These are phyloP conservation scores for Juglanconis oblonga DNA, from an alignment of 2,329 filamentous ascomycete genomes.

Conservation along the genomic window DNA sequence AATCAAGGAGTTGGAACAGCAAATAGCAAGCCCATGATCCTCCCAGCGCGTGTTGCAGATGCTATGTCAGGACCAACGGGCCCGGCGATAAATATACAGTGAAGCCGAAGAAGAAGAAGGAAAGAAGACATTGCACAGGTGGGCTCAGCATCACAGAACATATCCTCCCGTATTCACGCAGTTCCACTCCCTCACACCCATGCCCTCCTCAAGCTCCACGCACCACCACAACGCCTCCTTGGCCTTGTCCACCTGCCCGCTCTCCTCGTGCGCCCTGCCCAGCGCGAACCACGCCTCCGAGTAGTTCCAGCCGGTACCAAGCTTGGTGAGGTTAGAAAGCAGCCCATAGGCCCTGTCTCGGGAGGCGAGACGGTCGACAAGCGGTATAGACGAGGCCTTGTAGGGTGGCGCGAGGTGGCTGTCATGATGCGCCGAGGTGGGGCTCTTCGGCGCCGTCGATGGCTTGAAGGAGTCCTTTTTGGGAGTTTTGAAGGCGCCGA, in stretches of 20 bases:
- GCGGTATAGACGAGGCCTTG: slow-evolving; percentile 61
- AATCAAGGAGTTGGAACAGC: no score
- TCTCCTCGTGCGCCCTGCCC: slow-evolving; percentile 82
- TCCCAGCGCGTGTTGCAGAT: neutral
- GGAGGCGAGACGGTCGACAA: slow-evolving; percentile 80
- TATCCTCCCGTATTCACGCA: slow-evolving; percentile 66
- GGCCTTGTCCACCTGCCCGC: slow-evolving; percentile 80
- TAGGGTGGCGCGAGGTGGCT: slow-evolving; percentile 49
- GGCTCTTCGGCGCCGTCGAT: slow-evolving; percentile 1
- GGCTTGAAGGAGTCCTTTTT: slow-evolving; percentile 5
- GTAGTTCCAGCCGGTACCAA: slow-evolving; percentile 85
- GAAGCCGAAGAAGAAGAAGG: neutral
- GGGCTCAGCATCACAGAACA: slow-evolving; percentile 45
- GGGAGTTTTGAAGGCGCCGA: slow-evolving; percentile 29
- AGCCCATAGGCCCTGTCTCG: slow-evolving; percentile 86
- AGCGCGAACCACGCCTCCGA: slow-evolving; percentile 92
- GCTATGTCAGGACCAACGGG: neutral
- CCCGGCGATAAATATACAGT: neutral
- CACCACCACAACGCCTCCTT: slow-evolving; percentile 97
- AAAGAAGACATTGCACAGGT: neutral
- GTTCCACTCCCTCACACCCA: slow-evolving; percentile 75
- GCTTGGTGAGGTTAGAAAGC: slow-evolving; percentile 77
- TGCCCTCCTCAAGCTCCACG: slow-evolving; percentile 86
- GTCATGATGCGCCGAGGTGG: slow-evolving; percentile 26
- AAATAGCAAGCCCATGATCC: no score